phyloP scores from a whole-genome alignment of 2,329 filamentous ascomycete genomes.

The Balansia obtecta region DNA sequence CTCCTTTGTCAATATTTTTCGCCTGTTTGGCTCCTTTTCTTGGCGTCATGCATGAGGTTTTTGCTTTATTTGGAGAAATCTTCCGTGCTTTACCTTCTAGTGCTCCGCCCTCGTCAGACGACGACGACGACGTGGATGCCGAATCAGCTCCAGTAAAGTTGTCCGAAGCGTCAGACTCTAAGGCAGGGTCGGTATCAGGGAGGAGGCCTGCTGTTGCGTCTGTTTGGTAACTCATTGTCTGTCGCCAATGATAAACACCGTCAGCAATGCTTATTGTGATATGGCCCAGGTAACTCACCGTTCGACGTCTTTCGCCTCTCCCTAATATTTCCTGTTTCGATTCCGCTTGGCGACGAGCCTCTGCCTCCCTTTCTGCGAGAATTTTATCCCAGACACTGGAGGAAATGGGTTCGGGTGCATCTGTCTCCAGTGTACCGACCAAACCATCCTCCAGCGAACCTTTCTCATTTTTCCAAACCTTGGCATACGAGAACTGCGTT shows the following conservation, averaged over 20 bases:
- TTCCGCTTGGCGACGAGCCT: conserved; percentile 61
- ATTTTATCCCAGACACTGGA: conserved; percentile 83
- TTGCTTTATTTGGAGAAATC: conserved; percentile 12
- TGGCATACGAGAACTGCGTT: conserved; percentile 76
- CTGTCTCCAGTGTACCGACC: conserved; percentile 34
- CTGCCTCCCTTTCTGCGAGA: conserved; percentile 66
- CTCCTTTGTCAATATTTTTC: conserved; percentile 20
- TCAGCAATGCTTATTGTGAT: background rate
- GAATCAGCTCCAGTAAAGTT: conserved; percentile 21
- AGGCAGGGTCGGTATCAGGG: conserved; percentile 14
- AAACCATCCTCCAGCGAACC: conserved; percentile 52
- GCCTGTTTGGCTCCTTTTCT: conserved; percentile 14
- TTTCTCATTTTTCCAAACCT: conserved; percentile 82
- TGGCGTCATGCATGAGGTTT: conserved; percentile 14
- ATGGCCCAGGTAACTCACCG: conserved; percentile 14
- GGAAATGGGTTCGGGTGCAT: conserved; percentile 43
- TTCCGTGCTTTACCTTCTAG: conserved; percentile 25
- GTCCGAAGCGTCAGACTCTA: conserved; percentile 21
- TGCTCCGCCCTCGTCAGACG: conserved; percentile 16
- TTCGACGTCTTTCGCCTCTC: conserved; percentile 64
- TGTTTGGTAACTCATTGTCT: conserved; percentile 25
- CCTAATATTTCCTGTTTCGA: conserved; percentile 64
- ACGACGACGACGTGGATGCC: conserved; percentile 12
- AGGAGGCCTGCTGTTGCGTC: conserved; percentile 12
- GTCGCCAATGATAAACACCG: background rate